Percentiles rank a stretch among this genome's conserved stretches.
phyloP scores from a whole-genome alignment of 2,329 filamentous ascomycete species.

The Fusarium nisikadoi region DNA sequence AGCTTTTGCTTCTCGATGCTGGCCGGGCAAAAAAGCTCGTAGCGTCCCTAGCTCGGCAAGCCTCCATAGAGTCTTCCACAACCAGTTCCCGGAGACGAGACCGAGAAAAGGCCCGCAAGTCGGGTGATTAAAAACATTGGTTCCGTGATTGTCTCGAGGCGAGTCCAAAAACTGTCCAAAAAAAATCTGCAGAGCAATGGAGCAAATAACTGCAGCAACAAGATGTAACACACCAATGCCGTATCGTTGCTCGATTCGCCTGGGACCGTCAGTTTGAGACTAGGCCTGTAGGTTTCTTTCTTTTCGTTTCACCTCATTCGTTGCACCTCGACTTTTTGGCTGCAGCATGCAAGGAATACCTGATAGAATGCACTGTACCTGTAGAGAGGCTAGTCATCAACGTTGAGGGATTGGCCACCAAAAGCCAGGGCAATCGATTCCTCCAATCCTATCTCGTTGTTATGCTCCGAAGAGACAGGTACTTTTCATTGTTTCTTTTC shows the following conservation, averaged over 20 bases:
- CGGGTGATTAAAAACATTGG: conserved; percentile 24
- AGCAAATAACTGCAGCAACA: conserved; percentile 9
- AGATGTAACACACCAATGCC: conserved; percentile 16
- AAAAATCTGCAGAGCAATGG: conserved; percentile 38
- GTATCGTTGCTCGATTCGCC: conserved; percentile 1
- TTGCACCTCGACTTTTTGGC: conserved; percentile 20
- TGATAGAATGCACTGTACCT: conserved; percentile 8
- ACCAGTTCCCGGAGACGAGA: conserved; percentile 19
- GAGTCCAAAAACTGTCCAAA: conserved; percentile 14
- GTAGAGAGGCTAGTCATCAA: conserved; percentile 16
- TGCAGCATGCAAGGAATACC: conserved; percentile 43
- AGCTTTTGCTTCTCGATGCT: conserved; percentile 8
- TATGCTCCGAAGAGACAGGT: conserved; percentile 11
- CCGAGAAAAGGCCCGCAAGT: conserved; percentile 32
- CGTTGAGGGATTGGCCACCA: conserved; percentile 36
- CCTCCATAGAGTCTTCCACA: conserved; percentile 9
- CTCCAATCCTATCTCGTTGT: conserved; percentile 30
- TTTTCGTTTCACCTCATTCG: conserved; percentile 26
- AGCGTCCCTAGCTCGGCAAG: conserved; percentile 34
- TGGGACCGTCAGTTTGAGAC: conserved; percentile 15
- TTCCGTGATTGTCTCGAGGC: conserved; percentile 17
- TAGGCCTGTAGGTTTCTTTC: conserved; percentile 11
- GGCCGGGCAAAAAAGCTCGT: conserved; percentile 13
- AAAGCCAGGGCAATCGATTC: conserved; percentile 24
- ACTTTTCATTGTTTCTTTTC: not conserved